Evolutionary conservation across 352 stramenopile genomes (phyloP).

Genomic region (Elongisporangium anandrum): DNA sequence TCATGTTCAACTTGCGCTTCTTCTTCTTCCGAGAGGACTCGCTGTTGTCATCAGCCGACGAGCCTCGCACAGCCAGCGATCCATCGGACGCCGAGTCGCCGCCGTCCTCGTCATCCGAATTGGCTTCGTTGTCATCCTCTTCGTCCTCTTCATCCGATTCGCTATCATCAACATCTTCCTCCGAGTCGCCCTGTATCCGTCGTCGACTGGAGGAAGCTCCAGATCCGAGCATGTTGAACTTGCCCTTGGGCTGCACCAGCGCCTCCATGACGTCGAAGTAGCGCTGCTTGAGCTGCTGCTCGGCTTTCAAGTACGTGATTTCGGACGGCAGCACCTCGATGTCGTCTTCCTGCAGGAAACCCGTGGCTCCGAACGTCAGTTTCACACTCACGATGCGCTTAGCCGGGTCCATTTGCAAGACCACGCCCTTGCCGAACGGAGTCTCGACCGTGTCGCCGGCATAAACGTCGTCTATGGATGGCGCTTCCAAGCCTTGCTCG

Average conservation of each 20-base stretch:
- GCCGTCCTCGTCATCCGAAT: slow-evolving; percentile 19
- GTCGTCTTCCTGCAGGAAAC: slow-evolving; percentile 54
- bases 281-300: slow-evolving; percentile 49
- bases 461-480: slow-evolving; percentile 61
- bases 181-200: slow-evolving; percentile 12
- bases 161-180: slow-evolving; percentile 20
- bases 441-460: slow-evolving; percentile 46
- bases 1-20: slow-evolving; percentile 61
- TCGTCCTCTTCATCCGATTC: slow-evolving; percentile 30
- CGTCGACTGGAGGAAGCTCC: slow-evolving; percentile 5
- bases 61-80: not conserved
- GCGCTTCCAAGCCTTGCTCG: slow-evolving; percentile 32
- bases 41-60: slow-evolving; percentile 1
- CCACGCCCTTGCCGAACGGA: slow-evolving; percentile 36
- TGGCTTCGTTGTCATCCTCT: slow-evolving; percentile 21
- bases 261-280: slow-evolving; percentile 73
- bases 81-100: slow-evolving; percentile 8
- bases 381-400: slow-evolving; percentile 39
- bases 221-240: slow-evolving; percentile 25
- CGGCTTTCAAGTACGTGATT: slow-evolving; percentile 42
- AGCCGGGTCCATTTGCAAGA: slow-evolving; percentile 33
- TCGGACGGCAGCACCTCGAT: slow-evolving; percentile 51
- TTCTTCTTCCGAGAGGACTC: slow-evolving; percentile 22
- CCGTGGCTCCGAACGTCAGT: slow-evolving; percentile 33
- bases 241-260: slow-evolving; percentile 47